Evolutionary conservation across 1,139 yeast species (phyloP), one percentile per base, ranked within the genome.

Genomic region (Pichia sp.): DNA sequence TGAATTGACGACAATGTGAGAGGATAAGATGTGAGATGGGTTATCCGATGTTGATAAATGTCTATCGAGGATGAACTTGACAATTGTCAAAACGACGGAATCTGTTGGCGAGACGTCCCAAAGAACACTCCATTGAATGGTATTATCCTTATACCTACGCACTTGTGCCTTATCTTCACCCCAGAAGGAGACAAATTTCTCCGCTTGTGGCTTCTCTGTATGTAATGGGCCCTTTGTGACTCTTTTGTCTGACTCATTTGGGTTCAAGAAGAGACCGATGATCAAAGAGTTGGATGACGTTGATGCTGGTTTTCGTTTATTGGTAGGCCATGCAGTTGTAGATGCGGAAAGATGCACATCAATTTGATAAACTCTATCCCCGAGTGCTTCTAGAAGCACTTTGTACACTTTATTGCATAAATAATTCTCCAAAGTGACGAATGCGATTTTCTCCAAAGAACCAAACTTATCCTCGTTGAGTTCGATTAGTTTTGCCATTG

Each of bases 71-170:
- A 77, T 67, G 50, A 74, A 82, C 44, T 74, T 71, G 20, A 81
- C 63, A 39, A 88, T 83, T 18, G 79, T 66, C 12, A 76, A 58
- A n/a, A 77, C 75, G 16, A 86, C 67, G 2, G 93, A 82, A 38
- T 76, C 80, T 28, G 67, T 64, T 21, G 71, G 62, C 10, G 37
- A 34, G 4, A 39, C 30, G 8, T 70, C 64, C 97, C 97, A 91
- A 23, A 86, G 80, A 37, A 91, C 94, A 58, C 95, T 82, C 59
- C 91, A 93, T 45, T 76, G 78, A 44, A 93, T 86, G 4, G 80
- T 67, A 22, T 97, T 97, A 58, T 88, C 95, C 55, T 79, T 81
- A 62, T 88, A 93, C 55, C 94, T 74, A 64, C 99, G 76, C 41
- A 91, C 67, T 13, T 94, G 86, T 1, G 94, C 78, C 49, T 74